Evolutionary conservation across 1,284 basidiomycete species (phyloP).

Genomic region (Puccinia coronata): DNA sequence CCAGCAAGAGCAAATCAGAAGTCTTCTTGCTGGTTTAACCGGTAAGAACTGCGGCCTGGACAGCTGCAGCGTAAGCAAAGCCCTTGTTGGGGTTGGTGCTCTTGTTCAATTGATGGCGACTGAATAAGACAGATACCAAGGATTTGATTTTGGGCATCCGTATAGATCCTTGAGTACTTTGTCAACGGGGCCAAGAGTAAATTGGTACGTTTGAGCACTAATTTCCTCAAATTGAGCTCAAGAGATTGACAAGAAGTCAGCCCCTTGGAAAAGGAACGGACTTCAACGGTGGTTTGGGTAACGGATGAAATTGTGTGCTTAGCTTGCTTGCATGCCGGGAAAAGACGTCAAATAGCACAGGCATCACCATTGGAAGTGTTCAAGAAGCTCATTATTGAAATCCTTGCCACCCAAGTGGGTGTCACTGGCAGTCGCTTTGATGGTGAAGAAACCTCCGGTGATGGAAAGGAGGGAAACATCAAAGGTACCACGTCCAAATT

Average conservation of each 20-base stretch:
- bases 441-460: slow-evolving; percentile 68
- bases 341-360: slow-evolving; percentile 90
- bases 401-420: slow-evolving; percentile 78
- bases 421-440: slow-evolving; percentile 67
- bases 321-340: slow-evolving; percentile 97
- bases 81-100: slow-evolving; percentile 66
- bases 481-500: slow-evolving; percentile 89
- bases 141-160: slow-evolving; percentile 99
- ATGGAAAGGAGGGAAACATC: slow-evolving; percentile 69
- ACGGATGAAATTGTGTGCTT: slow-evolving; percentile 98
- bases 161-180: slow-evolving; percentile 99
- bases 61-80: slow-evolving; percentile 76
- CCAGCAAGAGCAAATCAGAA: slow-evolving; percentile 87
- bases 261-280: slow-evolving; percentile 83
- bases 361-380: slow-evolving; percentile 86
- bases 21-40: slow-evolving; percentile 96
- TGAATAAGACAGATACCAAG: slow-evolving; percentile 96
- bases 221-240: slow-evolving; percentile 99
- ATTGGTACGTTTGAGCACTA: slow-evolving; percentile 90
- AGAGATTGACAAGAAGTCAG: slow-evolving; percentile 92
- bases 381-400: slow-evolving; percentile 95
- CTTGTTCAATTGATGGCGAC: slow-evolving; percentile 96
- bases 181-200: slow-evolving; percentile 95
- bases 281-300: slow-evolving; percentile 83
- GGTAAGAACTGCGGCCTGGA: slow-evolving; percentile 93